A percentile compares a stretch with the other conserved stretches of the same genome.
phyloP scores from a whole-genome alignment of 192 early-diverging fungal genomes.

The Umbelopsis isabellina region DNA sequence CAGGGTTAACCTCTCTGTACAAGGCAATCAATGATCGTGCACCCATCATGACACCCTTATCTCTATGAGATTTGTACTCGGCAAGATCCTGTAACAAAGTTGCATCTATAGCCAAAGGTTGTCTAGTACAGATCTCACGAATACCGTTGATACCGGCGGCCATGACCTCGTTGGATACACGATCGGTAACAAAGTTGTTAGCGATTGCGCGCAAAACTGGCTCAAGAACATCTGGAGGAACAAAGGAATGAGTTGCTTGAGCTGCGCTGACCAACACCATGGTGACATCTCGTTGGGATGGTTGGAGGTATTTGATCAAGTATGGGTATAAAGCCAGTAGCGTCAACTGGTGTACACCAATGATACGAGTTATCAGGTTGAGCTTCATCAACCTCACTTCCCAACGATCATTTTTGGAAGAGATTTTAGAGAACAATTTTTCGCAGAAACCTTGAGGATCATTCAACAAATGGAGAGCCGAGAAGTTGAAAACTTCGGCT shows the following conservation, averaged over 20 bases:
- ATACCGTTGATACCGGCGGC: slow-evolving; percentile 84
- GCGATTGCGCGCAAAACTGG: slow-evolving; percentile 90
- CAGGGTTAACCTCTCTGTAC: slow-evolving; percentile 96
- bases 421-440: slow-evolving; percentile 87
- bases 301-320: slow-evolving; percentile 92
- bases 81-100: slow-evolving; percentile 88
- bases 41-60: slow-evolving; percentile 95
- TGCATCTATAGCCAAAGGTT: slow-evolving; percentile 88
- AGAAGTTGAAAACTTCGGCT: slow-evolving; percentile 86
- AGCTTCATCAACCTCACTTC: slow-evolving; percentile 90
- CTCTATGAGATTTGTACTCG: slow-evolving; percentile 89
- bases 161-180: slow-evolving; percentile 91
- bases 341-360: slow-evolving; percentile 94
- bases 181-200: slow-evolving; percentile 96
- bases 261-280: slow-evolving; percentile 88
- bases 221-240: slow-evolving; percentile 92
- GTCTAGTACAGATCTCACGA: slow-evolving; percentile 85
- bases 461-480: slow-evolving; percentile 91
- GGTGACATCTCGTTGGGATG: slow-evolving; percentile 93
- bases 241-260: slow-evolving; percentile 89
- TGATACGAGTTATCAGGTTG: slow-evolving; percentile 93
- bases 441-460: slow-evolving; percentile 98
- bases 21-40: slow-evolving; percentile 87
- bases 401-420: slow-evolving; percentile 80
- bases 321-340: slow-evolving; percentile 92